Evolutionary conservation across 768 basidiomycete genomes (phyloP), one percentile per base, ranked within the genome.

Genomic region (Serendipita indica): DNA sequence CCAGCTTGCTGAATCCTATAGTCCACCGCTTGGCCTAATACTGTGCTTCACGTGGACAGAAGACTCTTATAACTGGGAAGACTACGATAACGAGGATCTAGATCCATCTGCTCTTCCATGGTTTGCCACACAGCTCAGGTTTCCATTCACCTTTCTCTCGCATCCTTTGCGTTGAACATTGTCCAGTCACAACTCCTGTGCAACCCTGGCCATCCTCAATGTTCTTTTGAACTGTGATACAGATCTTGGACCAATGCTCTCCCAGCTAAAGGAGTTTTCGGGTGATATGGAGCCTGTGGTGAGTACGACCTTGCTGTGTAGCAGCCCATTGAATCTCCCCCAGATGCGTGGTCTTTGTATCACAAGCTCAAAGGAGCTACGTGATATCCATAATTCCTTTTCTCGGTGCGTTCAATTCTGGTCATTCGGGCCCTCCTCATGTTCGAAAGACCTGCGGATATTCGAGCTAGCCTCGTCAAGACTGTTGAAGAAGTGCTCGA

Each of bases 311-410:
- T 25, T 27, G 22, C 57, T 58, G 33, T 30, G 16, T 60, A 60
- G 43, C 25, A 57, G 14, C 14, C 34, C 3, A 14, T 45, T 10
- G 28, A 22, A 13, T 41, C 18, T 61, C 54, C 3, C 33, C 28
- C 59, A 84, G 82, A 82, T 83, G 78, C 77, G 77, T 64, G 82
- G 82, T 4, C 70, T 84, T 12, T 80, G 80, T 3, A 72, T 82
- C 20, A 77, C 80, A 1, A 81, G 79, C 64, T 75, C 75, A n/a
- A 70, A 71, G 18, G 65, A 76, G 39, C 72, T 84, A 6, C 77
- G 81, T 3, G 67, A 73, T 41, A 74, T 75, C 1, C 82, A 84
- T 60, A 82, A 83, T 62, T 76, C 74, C 3, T 70, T 83, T 22
- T 79, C 81, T 18, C 73, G 82, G 81, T 82, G 65, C 61, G 45